Conservation (phyloP, 148 eudicot genomes). For the Arbutus unedo region DNA sequence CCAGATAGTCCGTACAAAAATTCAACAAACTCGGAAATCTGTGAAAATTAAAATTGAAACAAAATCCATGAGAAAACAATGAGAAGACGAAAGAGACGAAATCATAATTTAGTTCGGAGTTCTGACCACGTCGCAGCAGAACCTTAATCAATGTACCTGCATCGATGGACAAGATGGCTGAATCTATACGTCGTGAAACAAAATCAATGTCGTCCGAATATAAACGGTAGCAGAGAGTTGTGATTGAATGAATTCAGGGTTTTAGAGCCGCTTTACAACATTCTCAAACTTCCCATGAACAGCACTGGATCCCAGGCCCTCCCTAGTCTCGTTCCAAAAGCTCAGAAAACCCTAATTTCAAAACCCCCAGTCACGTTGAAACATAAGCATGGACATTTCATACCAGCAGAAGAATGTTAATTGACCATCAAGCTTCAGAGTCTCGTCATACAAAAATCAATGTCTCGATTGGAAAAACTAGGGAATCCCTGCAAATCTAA, state of each 20-base stretch:
- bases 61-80: background rate
- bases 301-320: background rate
- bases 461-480: background rate
- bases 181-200: background rate
- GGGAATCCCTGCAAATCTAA: background rate
- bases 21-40: background rate
- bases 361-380: background rate
- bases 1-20: background rate
- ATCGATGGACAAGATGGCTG: background rate
- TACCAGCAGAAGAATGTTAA: background rate
- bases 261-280: background rate
- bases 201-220: background rate
- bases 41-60: background rate
- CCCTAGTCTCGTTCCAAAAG: background rate
- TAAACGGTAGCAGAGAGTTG: background rate
- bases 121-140: background rate
- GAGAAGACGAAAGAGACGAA: background rate
- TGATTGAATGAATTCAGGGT: background rate
- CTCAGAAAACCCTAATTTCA: background rate
- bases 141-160: background rate
- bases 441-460: conserved; percentile 3
- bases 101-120: background rate
- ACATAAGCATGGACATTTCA: background rate
- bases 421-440: background rate
- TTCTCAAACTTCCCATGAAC: background rate